Evolutionary conservation across 2,329 filamentous ascomycete genomes (phyloP), one percentile per base, ranked within the genome.

Genomic region (Rutstroemia sydowiana): DNA sequence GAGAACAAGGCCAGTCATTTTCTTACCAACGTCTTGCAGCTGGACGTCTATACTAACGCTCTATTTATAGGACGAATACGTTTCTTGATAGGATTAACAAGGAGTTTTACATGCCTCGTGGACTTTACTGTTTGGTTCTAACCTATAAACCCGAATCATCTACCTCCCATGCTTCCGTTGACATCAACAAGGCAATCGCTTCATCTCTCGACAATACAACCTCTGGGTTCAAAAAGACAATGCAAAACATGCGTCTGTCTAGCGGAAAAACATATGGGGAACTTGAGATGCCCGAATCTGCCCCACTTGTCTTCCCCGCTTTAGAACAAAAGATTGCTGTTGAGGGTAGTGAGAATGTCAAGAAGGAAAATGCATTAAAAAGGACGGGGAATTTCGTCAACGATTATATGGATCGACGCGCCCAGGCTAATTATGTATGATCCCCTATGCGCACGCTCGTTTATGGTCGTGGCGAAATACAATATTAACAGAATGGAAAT

Each of bases 31-130:
- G n/a, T n/a, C n/a, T n/a, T n/a, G n/a, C n/a, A n/a, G n/a, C n/a
- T n/a, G n/a, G n/a, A 20, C 10, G 21, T 9, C 6, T 32, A 48
- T 36, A 14, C 48, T 55, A 21, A 62, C 37, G 13, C 39, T 30
- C 32, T 45, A n/a, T 21, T 40, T 50, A 1, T 21, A 64, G 63
- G 53, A 57, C 59, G 13, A 82, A 81, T 58, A 66, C 62, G 0
- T 83, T 79, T 60, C 70, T 84, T 14, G 73, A 81, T 57, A 65
- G 69, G 32, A 71, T 80, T 58, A 84, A 83, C 59, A 68, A 73
- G 8, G 69, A 75, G 3, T 73, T 80, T 53, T 84, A 84, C 63
- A 71, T 70, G 43, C 79, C 80, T 0, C 72, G 71, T 2, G 79
- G 79, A 0, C 69, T 83, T 0, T 77, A 74, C 63, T 74, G 71